Evolutionary conservation across 768 basidiomycete genomes (phyloP).

Genomic region (Tubosaeta brunneosetosa): DNA sequence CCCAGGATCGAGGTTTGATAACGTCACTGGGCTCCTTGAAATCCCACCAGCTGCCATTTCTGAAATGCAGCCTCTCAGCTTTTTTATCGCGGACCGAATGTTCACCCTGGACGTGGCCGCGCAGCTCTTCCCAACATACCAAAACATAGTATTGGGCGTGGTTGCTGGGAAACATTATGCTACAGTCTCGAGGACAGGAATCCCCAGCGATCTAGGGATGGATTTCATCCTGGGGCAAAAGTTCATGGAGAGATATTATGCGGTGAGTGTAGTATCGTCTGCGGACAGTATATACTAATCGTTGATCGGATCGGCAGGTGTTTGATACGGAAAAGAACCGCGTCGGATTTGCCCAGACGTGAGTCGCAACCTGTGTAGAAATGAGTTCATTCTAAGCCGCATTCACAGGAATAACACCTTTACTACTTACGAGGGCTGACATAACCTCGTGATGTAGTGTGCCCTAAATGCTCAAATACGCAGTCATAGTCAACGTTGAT

Average conservation of each 20-base stretch:
- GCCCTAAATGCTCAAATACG: neutral
- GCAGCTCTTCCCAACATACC: constrained; percentile 9
- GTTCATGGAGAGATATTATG: constrained; percentile 17
- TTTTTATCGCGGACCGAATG: constrained; percentile 1
- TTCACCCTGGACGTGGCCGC: constrained; percentile 14
- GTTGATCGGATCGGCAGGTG: constrained; percentile 2
- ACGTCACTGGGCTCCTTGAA: constrained; percentile 4
- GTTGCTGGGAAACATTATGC: constrained; percentile 8
- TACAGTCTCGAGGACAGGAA: neutral
- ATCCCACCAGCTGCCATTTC: constrained; percentile 11
- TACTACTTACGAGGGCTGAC: constrained; percentile 4
- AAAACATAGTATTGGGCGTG: constrained; percentile 10
- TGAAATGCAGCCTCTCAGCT: constrained; percentile 9
- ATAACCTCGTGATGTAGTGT: neutral
- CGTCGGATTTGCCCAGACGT: constrained; percentile 20
- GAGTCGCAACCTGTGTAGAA: constrained; percentile 1
- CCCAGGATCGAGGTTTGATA: constrained; percentile 8
- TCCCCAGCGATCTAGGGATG: constrained; percentile 1
- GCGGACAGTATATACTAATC: neutral
- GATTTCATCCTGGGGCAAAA: constrained; percentile 16
- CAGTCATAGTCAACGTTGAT: neutral
- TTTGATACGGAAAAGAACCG: constrained; percentile 13
- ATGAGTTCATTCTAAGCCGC: neutral
- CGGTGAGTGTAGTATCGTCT: constrained; percentile 1
- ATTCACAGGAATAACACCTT: constrained; percentile 19